Base-by-base conservation (phyloP, 352 stramenopile species). In the Plasmopara muralis region DNA sequence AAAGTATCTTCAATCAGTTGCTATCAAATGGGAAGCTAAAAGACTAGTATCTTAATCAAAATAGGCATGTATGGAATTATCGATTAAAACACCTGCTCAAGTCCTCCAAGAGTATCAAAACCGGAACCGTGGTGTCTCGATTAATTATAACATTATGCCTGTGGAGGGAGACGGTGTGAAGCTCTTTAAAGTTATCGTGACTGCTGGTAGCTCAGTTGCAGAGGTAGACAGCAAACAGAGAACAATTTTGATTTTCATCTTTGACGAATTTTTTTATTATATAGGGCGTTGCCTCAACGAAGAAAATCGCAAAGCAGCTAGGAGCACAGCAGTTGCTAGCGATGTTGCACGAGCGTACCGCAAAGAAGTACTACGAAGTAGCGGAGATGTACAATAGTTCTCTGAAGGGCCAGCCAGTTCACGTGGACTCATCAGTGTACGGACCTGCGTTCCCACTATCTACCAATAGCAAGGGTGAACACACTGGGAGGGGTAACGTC, bases 71-170 rank as follows among this genome's bases (percentile, higher is more conserved):
- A 79, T 90, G 63, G 70, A 89, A 40, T 62, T 93, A 34, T 79
- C 71, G 6, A 73, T 89, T 51, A 89, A 90, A 64, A 93, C 83
- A 0, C 83, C 83, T 1, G 83, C 80, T 9, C 83, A 93, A 68
- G 77, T 93, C n/a, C 62, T 93, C 15, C 77, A 89, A 40, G 83
- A 93, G 54, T 93, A 89, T 50, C 78, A 89, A 55, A 90, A 89
- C 50, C 69, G 79, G 13, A 82, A 93, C 43, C 75, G 76, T 7
- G 83, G 83, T 9, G 73, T 89, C 7, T 82, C 78, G 1, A 77
- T 93, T 59, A 89, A 89, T 44, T 93, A 90, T 57, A 91, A 88
- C 47, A 88, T 75, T 10, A 55, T 87, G 37, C 54, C 68, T 14
- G 53, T 76, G 9, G 68, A 89, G 6, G 51, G 56, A 1, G 68